A percentile compares a stretch with the other conserved stretches of the same genome.
Conservation (phyloP, 129 eudicot species). For the Solidago caesia region DNA sequence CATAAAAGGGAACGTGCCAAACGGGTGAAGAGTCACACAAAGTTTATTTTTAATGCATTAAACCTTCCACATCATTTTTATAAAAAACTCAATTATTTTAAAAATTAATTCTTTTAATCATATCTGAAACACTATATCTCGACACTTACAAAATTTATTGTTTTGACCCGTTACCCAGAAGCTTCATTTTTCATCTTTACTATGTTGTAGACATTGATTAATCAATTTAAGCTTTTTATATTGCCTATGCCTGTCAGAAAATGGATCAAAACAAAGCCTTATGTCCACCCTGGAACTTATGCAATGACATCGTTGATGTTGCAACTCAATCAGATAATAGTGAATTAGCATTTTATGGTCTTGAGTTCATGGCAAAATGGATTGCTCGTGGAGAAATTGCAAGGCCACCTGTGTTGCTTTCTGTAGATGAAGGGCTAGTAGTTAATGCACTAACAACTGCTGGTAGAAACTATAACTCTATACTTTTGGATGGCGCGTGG, state of each 20-base stretch:
- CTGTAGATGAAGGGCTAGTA: constrained; percentile 77
- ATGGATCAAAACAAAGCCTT: constrained; percentile 80
- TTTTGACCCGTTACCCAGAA: background rate
- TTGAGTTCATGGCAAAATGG: constrained; percentile 82
- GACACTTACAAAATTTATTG: background rate
- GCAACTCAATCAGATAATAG: constrained; percentile 65
- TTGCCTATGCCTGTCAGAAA: constrained; percentile 47
- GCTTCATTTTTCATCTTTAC: background rate
- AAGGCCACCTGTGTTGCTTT: constrained; percentile 49
- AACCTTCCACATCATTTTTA: background rate
- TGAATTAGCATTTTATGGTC: constrained; percentile 63
- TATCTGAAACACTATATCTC: background rate
- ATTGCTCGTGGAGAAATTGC: constrained; percentile 55
- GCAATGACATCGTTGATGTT: constrained; percentile 58
- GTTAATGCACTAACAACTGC: constrained; percentile 77
- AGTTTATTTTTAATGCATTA: background rate
- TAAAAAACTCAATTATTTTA: too few species aligned
- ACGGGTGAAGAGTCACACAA: background rate
- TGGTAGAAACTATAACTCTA: constrained; percentile 58
- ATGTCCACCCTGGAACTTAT: constrained; percentile 64
- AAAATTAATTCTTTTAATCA: background rate
- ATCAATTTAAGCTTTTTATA: constrained; percentile 1
- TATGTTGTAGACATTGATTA: background rate
- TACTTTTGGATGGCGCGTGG: constrained; percentile 83
- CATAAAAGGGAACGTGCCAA: background rate